Conservation (phyloP, 1,139 yeast genomes). For the Yamadazyma sp. region DNA sequence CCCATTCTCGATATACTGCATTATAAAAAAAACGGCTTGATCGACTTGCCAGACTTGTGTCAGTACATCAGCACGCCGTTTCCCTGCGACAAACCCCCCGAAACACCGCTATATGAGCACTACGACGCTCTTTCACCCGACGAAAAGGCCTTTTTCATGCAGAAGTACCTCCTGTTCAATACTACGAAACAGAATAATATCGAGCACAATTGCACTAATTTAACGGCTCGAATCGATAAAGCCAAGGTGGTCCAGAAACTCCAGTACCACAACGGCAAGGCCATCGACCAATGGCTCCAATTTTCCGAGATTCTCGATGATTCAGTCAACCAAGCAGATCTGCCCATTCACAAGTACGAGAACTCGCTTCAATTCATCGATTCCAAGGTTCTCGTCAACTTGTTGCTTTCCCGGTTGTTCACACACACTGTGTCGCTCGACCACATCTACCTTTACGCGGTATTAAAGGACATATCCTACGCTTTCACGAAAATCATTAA, state of each 20-base stretch:
- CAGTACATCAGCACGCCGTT: constrained; percentile 10
- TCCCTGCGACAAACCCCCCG: not conserved
- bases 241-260: not conserved
- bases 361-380: constrained; percentile 21
- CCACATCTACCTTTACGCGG: constrained; percentile 9
- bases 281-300: constrained; percentile 11
- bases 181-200: constrained; percentile 17
- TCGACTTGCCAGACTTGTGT: constrained; percentile 9
- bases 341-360: constrained; percentile 12
- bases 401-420: constrained; percentile 23
- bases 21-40: constrained; percentile 7
- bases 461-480: constrained; percentile 10
- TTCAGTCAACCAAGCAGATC: not conserved
- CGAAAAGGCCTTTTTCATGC: constrained; percentile 20
- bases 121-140: constrained; percentile 9
- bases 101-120: constrained; percentile 13
- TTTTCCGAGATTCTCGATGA: constrained; percentile 8
- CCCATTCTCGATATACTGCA: constrained; percentile 1
- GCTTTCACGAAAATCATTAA: constrained; percentile 14
- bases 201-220: constrained; percentile 7
- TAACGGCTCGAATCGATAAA: not conserved
- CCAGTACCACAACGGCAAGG: not conserved
- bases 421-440: constrained; percentile 18
- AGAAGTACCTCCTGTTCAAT: constrained; percentile 25
- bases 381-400: constrained; percentile 18